Percentiles rank a stretch among this genome's conserved stretches.
These are phyloP conservation scores for Trichoderma gracile DNA, from an alignment of 2,329 filamentous ascomycete species.

Conservation along the genomic window DNA sequence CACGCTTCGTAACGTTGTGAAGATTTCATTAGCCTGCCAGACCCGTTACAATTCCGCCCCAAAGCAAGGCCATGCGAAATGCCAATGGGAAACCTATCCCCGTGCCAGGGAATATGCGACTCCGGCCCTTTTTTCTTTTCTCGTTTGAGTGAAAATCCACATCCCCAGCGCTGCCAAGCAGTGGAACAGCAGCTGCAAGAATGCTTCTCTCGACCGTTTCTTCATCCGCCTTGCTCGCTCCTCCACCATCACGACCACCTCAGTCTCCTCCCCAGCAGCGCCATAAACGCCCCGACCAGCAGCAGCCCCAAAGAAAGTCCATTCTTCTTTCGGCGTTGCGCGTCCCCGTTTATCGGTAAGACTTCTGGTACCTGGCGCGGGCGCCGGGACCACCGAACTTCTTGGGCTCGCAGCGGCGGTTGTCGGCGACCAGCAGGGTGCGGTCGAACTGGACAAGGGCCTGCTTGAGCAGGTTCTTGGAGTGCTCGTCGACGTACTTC, in stretches of 20 bases:
- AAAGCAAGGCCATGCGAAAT: conserved; percentile 55
- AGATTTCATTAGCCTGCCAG: conserved; percentile 55
- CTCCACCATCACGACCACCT: not conserved
- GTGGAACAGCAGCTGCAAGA: conserved; percentile 8
- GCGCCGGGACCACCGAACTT: conserved; percentile 94
- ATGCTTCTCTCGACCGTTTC: conserved; percentile 17
- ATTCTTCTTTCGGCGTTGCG: not conserved
- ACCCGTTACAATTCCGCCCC: conserved; percentile 51
- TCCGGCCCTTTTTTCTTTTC: conserved; percentile 38
- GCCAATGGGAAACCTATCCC: conserved; percentile 47
- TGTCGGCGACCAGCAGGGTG: conserved; percentile 97
- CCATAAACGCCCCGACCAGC: conserved; percentile 7
- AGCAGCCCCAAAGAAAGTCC: not conserved
- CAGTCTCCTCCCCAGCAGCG: not conserved
- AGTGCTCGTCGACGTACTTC: conserved; percentile 99
- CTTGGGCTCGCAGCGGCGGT: conserved; percentile 99
- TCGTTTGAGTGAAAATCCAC: conserved; percentile 1
- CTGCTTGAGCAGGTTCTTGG: conserved; percentile 99
- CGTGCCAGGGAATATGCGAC: conserved; percentile 43
- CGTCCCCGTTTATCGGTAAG: conserved; percentile 77
- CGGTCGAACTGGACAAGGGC: conserved; percentile 94
- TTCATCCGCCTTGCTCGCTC: not conserved
- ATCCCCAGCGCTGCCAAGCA: conserved; percentile 10
- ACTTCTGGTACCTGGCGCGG: conserved; percentile 97
- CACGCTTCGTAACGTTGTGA: conserved; percentile 41